phyloP scores from a whole-genome alignment of 2,329 filamentous ascomycete species.

The Truncatella angustata region DNA sequence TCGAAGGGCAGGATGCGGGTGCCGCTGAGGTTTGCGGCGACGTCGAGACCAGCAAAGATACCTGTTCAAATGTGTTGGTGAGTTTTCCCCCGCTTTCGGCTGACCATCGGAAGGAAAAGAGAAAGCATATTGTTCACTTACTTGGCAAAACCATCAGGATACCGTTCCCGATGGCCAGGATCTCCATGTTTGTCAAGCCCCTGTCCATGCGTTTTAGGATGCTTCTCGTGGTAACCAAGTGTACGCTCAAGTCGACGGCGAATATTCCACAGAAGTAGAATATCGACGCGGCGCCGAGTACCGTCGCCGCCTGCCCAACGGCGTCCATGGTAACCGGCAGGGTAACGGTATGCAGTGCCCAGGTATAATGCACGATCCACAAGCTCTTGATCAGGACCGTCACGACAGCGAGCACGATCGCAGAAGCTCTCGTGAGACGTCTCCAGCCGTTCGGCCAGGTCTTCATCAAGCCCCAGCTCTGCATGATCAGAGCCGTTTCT shows the following conservation, averaged over 20 bases:
- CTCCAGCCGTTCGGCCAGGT: constrained; percentile 43
- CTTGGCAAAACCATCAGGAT: constrained; percentile 56
- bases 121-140: constrained; percentile 26
- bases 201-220: constrained; percentile 34
- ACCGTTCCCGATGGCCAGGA: constrained; percentile 55
- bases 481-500: constrained; percentile 46
- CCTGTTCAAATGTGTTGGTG: constrained; percentile 29
- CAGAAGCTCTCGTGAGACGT: not conserved
- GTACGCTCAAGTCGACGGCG: constrained; percentile 47
- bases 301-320: constrained; percentile 37
- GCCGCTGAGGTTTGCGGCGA: constrained; percentile 43
- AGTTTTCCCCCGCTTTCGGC: not conserved
- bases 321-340: constrained; percentile 29
- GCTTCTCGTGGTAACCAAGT: constrained; percentile 46
- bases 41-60: constrained; percentile 49
- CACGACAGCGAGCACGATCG: constrained; percentile 15
- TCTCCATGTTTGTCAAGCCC: constrained; percentile 49
- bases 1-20: constrained; percentile 43
- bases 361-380: constrained; percentile 20
- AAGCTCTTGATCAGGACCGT: constrained; percentile 19
- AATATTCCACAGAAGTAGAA: constrained; percentile 57
- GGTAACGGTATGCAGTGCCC: constrained; percentile 11
- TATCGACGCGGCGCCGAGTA: constrained; percentile 40
- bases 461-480: constrained; percentile 51
- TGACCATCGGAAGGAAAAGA: not conserved